These are phyloP conservation scores for Tieghemostelium lacteum DNA, from an alignment of 78 protist species.

Conservation along the genomic window DNA sequence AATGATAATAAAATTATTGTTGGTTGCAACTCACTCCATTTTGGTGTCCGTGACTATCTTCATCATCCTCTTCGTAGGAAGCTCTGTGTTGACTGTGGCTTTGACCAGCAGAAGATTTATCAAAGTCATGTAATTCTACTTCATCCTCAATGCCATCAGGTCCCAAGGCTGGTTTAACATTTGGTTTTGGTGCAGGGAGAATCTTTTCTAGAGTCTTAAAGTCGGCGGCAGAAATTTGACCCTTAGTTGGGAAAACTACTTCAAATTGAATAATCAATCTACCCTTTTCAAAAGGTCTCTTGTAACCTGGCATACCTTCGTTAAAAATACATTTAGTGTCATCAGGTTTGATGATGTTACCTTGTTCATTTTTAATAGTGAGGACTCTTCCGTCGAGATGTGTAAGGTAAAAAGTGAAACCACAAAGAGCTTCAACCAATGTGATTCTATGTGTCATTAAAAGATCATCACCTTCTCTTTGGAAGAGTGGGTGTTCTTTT, in stretches of 20 bases:
- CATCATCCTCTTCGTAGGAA: conserved; percentile 38
- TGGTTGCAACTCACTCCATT: conserved; percentile 74
- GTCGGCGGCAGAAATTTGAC: conserved; percentile 44
- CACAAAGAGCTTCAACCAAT: conserved; percentile 95
- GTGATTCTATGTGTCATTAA: conserved; percentile 85
- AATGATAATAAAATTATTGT: conserved; percentile 24
- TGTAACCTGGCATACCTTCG: conserved; percentile 98
- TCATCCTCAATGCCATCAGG: conserved; percentile 75
- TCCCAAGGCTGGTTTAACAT: conserved; percentile 20
- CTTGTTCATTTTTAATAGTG: conserved; percentile 79
- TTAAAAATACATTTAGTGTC: conserved; percentile 87
- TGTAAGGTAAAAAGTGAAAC: conserved; percentile 87
- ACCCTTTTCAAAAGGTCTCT: conserved; percentile 93
- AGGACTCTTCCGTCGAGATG: conserved; percentile 95
- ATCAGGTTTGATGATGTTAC: conserved; percentile 87
- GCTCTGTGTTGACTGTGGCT: neutral
- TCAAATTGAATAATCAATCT: conserved; percentile 84
- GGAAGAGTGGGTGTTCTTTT: conserved; percentile 91
- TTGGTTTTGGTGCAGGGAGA: conserved; percentile 76
- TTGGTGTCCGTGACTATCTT: conserved; percentile 43
- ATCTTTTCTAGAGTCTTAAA: conserved; percentile 73
- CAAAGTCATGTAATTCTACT: conserved; percentile 18
- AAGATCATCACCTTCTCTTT: conserved; percentile 93
- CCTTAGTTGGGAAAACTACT: conserved; percentile 91
- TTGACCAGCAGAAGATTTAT: neutral